A percentile compares a stretch with the other conserved stretches of the same genome.
These are phyloP conservation scores for Zasmidium citrigriseum DNA, from an alignment of 2,329 filamentous ascomycete genomes.

Conservation along the genomic window DNA sequence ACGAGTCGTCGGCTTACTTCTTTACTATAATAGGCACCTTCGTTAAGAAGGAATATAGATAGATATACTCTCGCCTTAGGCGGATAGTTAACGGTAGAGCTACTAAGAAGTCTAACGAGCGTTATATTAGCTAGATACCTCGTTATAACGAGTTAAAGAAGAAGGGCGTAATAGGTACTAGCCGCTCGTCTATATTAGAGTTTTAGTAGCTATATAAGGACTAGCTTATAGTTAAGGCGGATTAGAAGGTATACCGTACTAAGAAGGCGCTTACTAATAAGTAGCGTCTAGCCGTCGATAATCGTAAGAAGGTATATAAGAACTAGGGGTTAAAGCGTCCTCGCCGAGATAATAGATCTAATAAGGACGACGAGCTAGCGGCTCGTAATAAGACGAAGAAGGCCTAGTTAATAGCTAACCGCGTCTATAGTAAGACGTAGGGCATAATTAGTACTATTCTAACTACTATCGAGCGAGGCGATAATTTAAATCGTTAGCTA, in stretches of 20 bases:
- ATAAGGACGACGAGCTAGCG: neutral
- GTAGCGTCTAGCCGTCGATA: neutral
- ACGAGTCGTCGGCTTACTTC: neutral
- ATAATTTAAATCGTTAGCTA: too few species aligned
- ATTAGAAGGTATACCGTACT: neutral
- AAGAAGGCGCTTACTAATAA: neutral
- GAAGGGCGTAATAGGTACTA: neutral
- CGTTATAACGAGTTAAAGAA: neutral
- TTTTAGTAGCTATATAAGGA: neutral
- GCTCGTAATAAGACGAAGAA: too few species aligned
- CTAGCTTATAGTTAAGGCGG: neutral
- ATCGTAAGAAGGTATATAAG: neutral
- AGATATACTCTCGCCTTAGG: neutral
- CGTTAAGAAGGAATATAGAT: neutral
- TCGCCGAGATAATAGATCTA: neutral
- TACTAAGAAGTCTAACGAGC: neutral
- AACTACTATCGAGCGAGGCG: too few species aligned
- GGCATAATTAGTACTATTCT: too few species aligned
- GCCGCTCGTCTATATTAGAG: neutral
- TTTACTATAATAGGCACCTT: neutral
- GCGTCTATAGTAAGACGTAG: too few species aligned
- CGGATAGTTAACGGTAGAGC: neutral
- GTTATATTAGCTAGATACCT: neutral
- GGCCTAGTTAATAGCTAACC: too few species aligned
- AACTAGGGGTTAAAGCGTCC: neutral